Percentiles rank a stretch among this genome's conserved stretches.
Evolutionary conservation across 164 flowering plant species (phyloP).

Genomic region (Santalum album): DNA sequence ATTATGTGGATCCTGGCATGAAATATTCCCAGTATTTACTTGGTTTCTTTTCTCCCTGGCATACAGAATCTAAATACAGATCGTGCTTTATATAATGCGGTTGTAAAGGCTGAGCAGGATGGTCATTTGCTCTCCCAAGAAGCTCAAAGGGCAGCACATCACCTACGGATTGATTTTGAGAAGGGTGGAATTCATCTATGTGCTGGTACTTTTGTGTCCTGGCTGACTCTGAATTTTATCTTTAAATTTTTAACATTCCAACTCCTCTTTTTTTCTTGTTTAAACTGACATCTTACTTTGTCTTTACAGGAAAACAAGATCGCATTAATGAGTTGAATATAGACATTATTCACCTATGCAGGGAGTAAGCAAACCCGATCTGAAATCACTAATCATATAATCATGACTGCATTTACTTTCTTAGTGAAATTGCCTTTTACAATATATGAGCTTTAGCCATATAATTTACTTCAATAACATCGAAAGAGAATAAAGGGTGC

Average conservation of each 20-base stretch:
- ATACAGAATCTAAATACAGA: slow-evolving; percentile 82
- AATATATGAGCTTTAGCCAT: too few species aligned
- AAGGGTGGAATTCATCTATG: slow-evolving; percentile 93
- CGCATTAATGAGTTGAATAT: slow-evolving; percentile 61
- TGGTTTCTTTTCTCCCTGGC: slow-evolving; percentile 3
- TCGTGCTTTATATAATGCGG: slow-evolving; percentile 64
- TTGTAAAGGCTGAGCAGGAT: slow-evolving; percentile 68
- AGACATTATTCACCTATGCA: slow-evolving; percentile 56
- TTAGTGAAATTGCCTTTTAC: neutral
- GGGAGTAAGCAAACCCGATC: slow-evolving; percentile 49
- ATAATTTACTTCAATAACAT: too few species aligned
- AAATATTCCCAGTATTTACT: neutral
- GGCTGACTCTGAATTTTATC: too few species aligned
- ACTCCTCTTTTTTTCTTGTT: neutral
- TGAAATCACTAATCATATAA: neutral
- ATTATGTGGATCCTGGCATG: too few species aligned
- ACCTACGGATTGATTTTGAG: slow-evolving; percentile 84
- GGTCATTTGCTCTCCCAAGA: slow-evolving; percentile 40
- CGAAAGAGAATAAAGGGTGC: too few species aligned
- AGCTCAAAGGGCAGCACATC: slow-evolving; percentile 72
- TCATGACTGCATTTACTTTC: neutral
- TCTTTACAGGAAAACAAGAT: slow-evolving; percentile 59
- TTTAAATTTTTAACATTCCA: neutral
- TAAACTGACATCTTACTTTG: neutral
- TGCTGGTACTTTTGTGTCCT: slow-evolving; percentile 33